Base-by-base conservation (phyloP, 2,329 filamentous ascomycete genomes). In the Diaporthe ilicicola region DNA sequence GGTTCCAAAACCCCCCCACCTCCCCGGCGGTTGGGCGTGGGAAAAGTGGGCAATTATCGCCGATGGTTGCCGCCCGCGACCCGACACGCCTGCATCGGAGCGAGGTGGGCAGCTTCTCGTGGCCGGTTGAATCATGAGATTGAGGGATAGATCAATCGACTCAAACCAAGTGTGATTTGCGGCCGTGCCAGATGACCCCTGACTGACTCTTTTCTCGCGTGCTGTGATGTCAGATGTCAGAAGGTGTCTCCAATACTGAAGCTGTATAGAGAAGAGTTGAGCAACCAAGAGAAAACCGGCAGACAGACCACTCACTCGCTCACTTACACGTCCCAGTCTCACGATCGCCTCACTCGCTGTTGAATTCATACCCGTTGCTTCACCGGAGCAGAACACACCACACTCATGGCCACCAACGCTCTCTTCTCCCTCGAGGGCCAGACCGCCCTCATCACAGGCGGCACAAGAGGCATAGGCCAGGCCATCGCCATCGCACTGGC, bases 401-500 rank as follows among this genome's bases (percentile, higher is more conserved):
- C 86, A 81, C 76, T 79, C 50, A 75, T 79, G 44, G 76, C 80
- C 1, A 76, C 85, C 48, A 62, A 64, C 29, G 68, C 68, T 32
- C 71, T 72, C 65, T 90, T 90, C 78, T 88, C 87, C 2, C 84
- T 90, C 44, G 77, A 86, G 70, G 86, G 85, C 76, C 86, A 89
- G 73, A 89, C 87, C 0, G 88, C 87, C 70, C 82, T 90, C 71
- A 76, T 90, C 72, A 90, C 88, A 0, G 88, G 88, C 69, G 86
- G 84, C 70, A 89, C 88, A 2, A 82, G 88, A 13, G 88, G 88
- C 74, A 90, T 90, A 70, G 88, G 88, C 50, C 85, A 88, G 72
- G 82, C 87, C 19, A 85, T 89, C 17, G 88, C 88, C 44, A 78
- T 90, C 71, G 88, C 83, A 22, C 84, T 90, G 27, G 88, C 88